phyloP scores from a whole-genome alignment of 2,329 filamentous ascomycete species.

The Trichoderma pleuroti region DNA sequence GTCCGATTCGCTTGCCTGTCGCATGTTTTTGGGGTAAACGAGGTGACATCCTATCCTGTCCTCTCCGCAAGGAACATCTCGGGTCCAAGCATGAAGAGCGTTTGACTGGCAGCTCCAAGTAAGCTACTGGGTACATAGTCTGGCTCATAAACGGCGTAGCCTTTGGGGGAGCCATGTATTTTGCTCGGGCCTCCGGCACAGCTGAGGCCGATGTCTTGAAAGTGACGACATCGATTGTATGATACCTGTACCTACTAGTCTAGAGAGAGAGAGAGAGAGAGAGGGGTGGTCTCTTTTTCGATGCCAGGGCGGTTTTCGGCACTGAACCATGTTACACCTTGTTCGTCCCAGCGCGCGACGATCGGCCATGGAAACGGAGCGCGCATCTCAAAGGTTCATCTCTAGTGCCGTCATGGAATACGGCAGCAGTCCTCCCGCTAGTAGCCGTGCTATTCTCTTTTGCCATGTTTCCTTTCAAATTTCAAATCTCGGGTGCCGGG shows the following conservation, averaged over 20 bases:
- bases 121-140: background rate
- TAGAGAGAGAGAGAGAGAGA: background rate
- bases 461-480: background rate
- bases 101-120: background rate
- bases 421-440: background rate
- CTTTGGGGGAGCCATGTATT: background rate
- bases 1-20: background rate
- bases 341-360: background rate
- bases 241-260: background rate
- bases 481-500: background rate
- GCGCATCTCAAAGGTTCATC: background rate
- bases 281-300: background rate
- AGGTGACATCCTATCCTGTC: background rate
- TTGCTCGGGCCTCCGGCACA: background rate
- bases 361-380: constrained; percentile 1
- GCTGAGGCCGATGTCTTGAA: constrained; percentile 6
- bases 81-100: background rate
- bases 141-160: background rate
- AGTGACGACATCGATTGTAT: constrained; percentile 9
- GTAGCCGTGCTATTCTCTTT: background rate
- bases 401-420: background rate
- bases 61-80: background rate
- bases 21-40: background rate
- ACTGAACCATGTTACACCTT: background rate
- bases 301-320: background rate